Evolutionary conservation across 2,329 filamentous ascomycete genomes (phyloP), one percentile per base, ranked within the genome.

Genomic region (Lasiodiplodia citricola): DNA sequence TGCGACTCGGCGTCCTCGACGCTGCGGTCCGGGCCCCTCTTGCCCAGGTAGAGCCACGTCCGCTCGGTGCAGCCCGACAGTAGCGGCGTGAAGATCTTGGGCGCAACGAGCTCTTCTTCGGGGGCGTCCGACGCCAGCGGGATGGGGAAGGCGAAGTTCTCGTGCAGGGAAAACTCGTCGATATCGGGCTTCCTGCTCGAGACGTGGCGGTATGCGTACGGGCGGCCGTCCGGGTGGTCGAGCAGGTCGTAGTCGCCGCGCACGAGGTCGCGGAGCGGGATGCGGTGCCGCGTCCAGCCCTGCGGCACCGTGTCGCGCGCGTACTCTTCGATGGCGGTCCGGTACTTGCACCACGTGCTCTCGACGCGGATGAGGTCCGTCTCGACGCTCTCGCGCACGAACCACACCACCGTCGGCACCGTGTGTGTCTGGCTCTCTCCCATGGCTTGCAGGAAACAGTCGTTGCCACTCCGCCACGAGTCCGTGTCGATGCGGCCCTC

Each of bases 331-430:
- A 64, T 64, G 23, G 47, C 47, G 11, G 28, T 52, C 18, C 60
- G 44, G 60, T 64, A 37, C 47, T 52, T 52, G 60, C 60, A 52
- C 60, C 60, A 64, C n/a, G 60, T 64, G 60, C 60, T 64, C 60
- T 64, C 47, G 13, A 64, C 60, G 18, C 28, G 44, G 44, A 64
- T 38, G 25, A 64, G 60, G 14, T 64, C 60, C 13, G 60, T 37
- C 47, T 64, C 60, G 47, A 64, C 60, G 60, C 60, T 51, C 60
- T 54, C 60, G n/a, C 60, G 60, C n/a, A 64, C 60, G 60, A 37
- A 38, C 60, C 60, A 64, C n/a, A 64, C 44, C 2, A 64, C 60
- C 16, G 60, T 64, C n/a, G 60, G 60, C n/a, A 64, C 47, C 16
- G 60, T 64, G 60, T 38, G 60, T 3, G 31, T 52, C 31, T 52